Evolutionary conservation across 805 yeast genomes (phyloP), one percentile per base, ranked within the genome.

Genomic region (Debaryomyces tyrocola): DNA sequence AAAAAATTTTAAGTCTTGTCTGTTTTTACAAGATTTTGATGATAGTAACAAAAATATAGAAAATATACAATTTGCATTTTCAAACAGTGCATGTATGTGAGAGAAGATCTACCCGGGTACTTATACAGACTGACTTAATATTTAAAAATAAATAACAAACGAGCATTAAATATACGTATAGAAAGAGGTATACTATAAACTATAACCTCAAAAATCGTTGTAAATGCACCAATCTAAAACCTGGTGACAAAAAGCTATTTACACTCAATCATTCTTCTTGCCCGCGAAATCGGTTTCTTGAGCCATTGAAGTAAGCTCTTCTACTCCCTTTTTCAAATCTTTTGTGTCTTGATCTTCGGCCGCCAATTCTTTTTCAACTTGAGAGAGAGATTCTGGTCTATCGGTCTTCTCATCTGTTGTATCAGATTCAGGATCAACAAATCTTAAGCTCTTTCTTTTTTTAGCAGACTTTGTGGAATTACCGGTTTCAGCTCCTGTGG

Each of bases 401-500:
- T 24, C 17, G 11, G 34, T n/a, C 18, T 17, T 17, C 3, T n/a
- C 43, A 17, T 37, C 36, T 17, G 39, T 47, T 14, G 37, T 8
- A 20, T 15, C 43, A n/a, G 37, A 17, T 6, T 48, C 50, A 17
- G 66, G 64, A 34, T 65, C 69, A 15, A 75, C 77, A 53, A 77
- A 77, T 38, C 80, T 58, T 46, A 77, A 63, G 44, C 73, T 70
- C 55, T 73, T 74, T 48, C 75, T 62, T 59, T 69, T 67, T 48
- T 53, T 42, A 2, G 34, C 18, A 24, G 45, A 46, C 17, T 43
- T 43, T 2, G 53, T 34, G 2, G 49, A 45, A 9, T 33, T 17
- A 15, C 34, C 46, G 17, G 44, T 39, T 2, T 34, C 33, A 18
- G 45, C 36, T 14, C 34, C 34, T 14, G 50, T 18, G 5, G 45